Evolutionary conservation across 2,329 filamentous ascomycete genomes (phyloP), one percentile per base, ranked within the genome.

Genomic region (Colletotrichum scovillei): DNA sequence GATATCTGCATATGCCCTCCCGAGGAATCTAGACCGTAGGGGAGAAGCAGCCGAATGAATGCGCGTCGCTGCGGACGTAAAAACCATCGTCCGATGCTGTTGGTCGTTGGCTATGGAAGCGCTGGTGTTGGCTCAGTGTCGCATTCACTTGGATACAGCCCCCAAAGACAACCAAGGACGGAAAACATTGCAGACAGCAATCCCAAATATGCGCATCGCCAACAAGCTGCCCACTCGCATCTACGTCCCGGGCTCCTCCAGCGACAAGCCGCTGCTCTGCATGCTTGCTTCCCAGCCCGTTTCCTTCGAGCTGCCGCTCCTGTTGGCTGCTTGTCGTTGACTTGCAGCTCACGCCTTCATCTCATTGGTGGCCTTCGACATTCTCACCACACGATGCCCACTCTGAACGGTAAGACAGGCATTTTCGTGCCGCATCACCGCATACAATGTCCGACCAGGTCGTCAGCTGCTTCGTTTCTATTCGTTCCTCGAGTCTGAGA

Each of bases 381-480:
- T 49, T 62, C 19, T 69, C 63, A n/a, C 59, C 67, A 60, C 49
- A 46, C 30, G 7, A 57, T 52, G 67, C 30, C 67, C 71, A 66
- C 49, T 52, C 32, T 35, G 22, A 42, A 63, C 30, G 46, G 56
- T 58, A 73, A 66, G 67, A 73, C 71, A 71, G 35, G n/a, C 71
- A 49, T 57, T 60, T 46, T 57, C 56, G 67, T 71, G 71, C 71
- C 60, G 71, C 67, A 58, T 73, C 67, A 63, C 67, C 56, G 67
- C 71, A 58, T 69, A 49, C 46, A 58, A 49, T 42, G 60, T 59
- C 60, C 28, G 49, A 62, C 67, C 49, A 32, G 62, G 60, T 62
- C 56, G 71, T 71, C 71, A 73, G 67, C 71, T 71, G 56, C 62
- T 53, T 24, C 22, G 22, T 24, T 8, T 14, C 56, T 22, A 73